Base-by-base conservation (phyloP, 2,329 filamentous ascomycete genomes). In the Diplodia seriata region DNA sequence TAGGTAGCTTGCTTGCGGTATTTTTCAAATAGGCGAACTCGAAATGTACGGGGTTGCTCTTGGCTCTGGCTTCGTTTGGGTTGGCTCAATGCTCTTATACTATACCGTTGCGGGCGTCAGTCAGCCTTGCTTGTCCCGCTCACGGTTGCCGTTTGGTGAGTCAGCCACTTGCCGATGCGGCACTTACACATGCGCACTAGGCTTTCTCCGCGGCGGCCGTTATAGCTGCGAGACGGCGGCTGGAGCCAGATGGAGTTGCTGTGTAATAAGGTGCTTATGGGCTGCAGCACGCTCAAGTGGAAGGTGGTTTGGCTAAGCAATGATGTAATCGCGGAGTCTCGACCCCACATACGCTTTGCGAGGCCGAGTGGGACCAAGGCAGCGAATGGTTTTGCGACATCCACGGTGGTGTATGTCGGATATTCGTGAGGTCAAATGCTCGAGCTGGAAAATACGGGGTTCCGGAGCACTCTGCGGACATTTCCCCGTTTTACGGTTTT, bases 111-210 rank as follows among this genome's bases (percentile, higher is more conserved):
- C n/a, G 20, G 9, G 43, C n/a, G 20, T 4, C 15, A 15, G 36
- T 59, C 12, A 43, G 36, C 20, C 36, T 12, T 15, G 12, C 38
- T 20, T 11, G 20, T n/a, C 12, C 54, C 54, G 33, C 14, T 8
- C 18, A 36, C 26, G 38, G 40, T 36, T 43, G 20, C 40, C 43
- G 43, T 29, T 49, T 20, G 33, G 18, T 61, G 57, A 61, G 40
- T 61, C 57, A 61, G 29, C 57, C n/a, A 15, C 57, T 50, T 61
- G 57, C 57, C 57, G 57, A 61, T 33, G 40, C 26, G 57, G 38
- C 53, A 31, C 33, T 36, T 36, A n/a, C 53, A 11, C 51, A 20
- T 18, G 36, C 18, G 47, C 33, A 43, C 12, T 9, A 9, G 26
- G 15, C 15, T 33, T 31, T 50, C 26, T 61, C 57, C 26, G 40